Base-by-base conservation (phyloP, 148 eudicot genomes). In the Nepenthes gracilis region DNA sequence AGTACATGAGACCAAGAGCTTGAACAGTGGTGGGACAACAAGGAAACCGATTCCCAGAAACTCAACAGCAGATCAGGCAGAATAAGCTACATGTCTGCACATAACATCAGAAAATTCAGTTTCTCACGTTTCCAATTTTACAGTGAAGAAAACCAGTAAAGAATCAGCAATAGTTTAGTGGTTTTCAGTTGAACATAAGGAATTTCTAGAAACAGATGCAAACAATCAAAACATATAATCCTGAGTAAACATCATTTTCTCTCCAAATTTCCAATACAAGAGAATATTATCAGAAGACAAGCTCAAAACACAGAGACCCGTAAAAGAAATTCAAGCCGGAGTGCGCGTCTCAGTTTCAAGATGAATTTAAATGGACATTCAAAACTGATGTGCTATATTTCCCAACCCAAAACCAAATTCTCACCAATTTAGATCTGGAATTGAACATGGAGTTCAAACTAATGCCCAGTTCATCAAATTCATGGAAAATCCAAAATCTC, bases 11-110 rank as follows among this genome's bases (percentile, higher is more conserved):
- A 54, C n/a, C 2, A 54, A 62, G 64, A 36, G 57, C 67, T 64
- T 78, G 68, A 74, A 43, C 36, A 62, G 47, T 62, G 59, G 2
- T 57, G 71, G 76, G 73, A 71, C 76, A 75, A 74, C 70, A 53
- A 61, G 38, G 38, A 67, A 60, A 47, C 48, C 69, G 55, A 68
- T 36, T 64, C 40, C 60, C 36, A 35, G 68, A 68, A 68, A 68
- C 53, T 37, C 55, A 67, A 69, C 61, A 65, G 49, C 40, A 45
- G 36, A n/a, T 56, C 3, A 49, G 36, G 47, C 13, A 32, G 36
- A 1, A 6, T 43, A 45, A 36, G 61, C 53, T 50, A 65, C 50
- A 43, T 50, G 45, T 45, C 68, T 65, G 68, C 47, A 58, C 6
- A 64, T 53, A 32, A 36, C 43, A 64, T 33, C 7, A 54, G 6